Evolutionary conservation across 768 basidiomycete genomes (phyloP), one percentile per base, ranked within the genome.

Genomic region (Lactarius trivialis): DNA sequence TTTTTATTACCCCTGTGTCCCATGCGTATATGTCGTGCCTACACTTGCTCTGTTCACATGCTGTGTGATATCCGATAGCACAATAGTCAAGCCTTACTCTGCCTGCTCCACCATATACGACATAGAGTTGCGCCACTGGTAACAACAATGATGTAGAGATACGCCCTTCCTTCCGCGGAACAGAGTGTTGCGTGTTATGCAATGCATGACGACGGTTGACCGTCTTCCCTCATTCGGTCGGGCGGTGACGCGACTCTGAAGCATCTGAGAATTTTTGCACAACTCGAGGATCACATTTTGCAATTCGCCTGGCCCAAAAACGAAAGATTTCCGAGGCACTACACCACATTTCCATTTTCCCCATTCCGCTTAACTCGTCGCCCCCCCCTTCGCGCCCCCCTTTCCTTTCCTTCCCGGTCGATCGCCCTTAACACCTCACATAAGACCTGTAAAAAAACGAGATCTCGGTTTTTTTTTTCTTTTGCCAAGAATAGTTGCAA

Each of bases 41-140:
- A 33, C 56, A 56, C 51, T 45, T 48, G 39, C 57, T 55, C 15
- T 48, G n/a, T 34, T 43, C 30, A 58, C 57, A 43, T 55, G 52
- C 43, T 53, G 26, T 62, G 54, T 56, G 60, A 33, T 37, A 62
- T 57, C 50, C 56, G 58, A 58, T 54, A 55, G 51, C 61, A 34
- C 61, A 62, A 48, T 48, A 48, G 45, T 12, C 45, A 48, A n/a
- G n/a, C n/a, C n/a, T n/a, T n/a, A n/a, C n/a, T n/a, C n/a, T n/a
- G 45, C 45, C 21, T 14, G 14, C 45, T 48, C 45, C 45, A 24
- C 24, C 4, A 11, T 48, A 45, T 11, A 17, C 12, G 43, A 45
- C 21, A 45, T 45, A 45, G 43, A 45, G 9, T 45, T 24, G n/a
- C n/a, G n/a, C n/a, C n/a, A n/a, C n/a, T n/a, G n/a, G n/a, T n/a